These are phyloP conservation scores for Castanea sativa DNA, from an alignment of 306 rosid genomes.

Conservation along the genomic window DNA sequence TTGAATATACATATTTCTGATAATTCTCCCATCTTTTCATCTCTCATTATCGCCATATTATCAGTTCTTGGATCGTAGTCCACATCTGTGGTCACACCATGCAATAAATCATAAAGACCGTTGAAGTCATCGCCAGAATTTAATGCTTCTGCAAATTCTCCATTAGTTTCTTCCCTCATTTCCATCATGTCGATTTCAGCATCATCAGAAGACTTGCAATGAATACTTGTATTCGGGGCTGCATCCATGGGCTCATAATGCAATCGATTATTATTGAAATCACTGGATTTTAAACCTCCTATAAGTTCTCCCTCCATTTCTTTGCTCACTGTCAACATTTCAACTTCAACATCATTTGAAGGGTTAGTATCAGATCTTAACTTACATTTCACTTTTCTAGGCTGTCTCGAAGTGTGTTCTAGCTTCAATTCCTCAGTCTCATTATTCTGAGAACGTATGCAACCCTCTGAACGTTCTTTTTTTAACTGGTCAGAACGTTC, in stretches of 20 bases:
- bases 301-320: not conserved
- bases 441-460: not conserved
- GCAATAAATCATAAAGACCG: too few species aligned
- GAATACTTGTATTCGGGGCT: not conserved
- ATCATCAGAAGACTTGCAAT: constrained; percentile 14
- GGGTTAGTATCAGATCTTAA: constrained; percentile 4
- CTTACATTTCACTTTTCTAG: constrained; percentile 6
- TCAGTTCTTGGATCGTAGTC: too few species aligned
- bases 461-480: too few species aligned
- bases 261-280: not conserved
- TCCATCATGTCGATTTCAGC: constrained; percentile 16
- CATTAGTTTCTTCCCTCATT: constrained; percentile 28
- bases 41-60: too few species aligned
- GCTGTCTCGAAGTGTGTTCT: not conserved
- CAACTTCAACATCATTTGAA: constrained; percentile 19
- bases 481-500: not conserved
- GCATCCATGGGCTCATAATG: not conserved
- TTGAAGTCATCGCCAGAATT: too few species aligned
- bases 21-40: too few species aligned
- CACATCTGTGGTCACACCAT: too few species aligned
- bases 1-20: constrained; percentile 1
- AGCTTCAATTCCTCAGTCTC: not conserved
- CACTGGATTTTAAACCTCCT: not conserved
- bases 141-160: constrained; percentile 1
- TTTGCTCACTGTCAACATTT: not conserved